Base-by-base conservation (phyloP, 176 grass and related monocot genomes). In the Carex pumila region DNA sequence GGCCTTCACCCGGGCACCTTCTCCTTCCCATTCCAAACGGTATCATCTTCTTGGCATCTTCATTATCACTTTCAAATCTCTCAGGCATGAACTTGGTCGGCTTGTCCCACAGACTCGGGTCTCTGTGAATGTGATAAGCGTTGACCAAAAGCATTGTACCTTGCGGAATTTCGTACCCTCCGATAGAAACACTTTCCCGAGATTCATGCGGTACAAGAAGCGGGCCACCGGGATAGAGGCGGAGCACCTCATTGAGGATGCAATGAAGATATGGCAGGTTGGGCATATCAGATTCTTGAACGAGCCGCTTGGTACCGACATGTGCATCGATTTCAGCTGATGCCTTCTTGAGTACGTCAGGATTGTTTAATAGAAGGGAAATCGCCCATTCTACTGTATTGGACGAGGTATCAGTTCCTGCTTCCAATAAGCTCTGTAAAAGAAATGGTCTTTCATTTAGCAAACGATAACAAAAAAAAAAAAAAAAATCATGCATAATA, bases 1-100 rank as follows among this genome's bases (percentile, higher is more conserved):
- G 59, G 59, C 59, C 59, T 61, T 61, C 59, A 6, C 59, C 59
- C 0, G 59, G 59, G 59, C 59, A 61, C 59, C 59, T 61, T 7
- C 59, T 61, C 59, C 59, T 61, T n/a, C 59, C 59, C 50, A 71
- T 84, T 17, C 92, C 90, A 18, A 94, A 94, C 0, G 92, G 92
- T 7, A 90, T 52, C 84, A 65, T 50, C 21, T 79, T 14, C 54
- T 13, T 4, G 4, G 49, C 84, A 0, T 71, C 64, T 1, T 43
- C 15, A 17, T 50, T 79, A 0, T 15, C 37, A 8, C 45, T 47
- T 73, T 75, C 71, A 11, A 75, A 75, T 47, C 71, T 39, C 47
- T 75, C 71, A 4, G 71, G 71, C 41, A 17, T 75, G 71, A 75
- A 75, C 47, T 75, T 75, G 18, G 71, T 75, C 6, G 71, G 71